Evolutionary conservation across 139 green algal genomes (phyloP).

Genomic region (Auxenochlorella pyrenoidosa): DNA sequence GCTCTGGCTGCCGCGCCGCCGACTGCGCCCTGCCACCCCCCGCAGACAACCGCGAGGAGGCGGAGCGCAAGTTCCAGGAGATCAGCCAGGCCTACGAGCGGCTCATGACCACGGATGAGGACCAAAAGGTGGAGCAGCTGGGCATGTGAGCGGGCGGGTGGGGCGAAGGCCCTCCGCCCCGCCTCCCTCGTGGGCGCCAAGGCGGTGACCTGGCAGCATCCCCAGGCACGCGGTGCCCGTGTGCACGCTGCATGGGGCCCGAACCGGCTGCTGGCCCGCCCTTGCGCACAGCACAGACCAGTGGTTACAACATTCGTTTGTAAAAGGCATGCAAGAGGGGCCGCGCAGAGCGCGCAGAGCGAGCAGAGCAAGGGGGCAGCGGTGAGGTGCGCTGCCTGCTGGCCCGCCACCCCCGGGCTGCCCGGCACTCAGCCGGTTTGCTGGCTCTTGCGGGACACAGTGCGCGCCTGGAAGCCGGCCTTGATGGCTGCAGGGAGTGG

Average conservation of each 20-base stretch:
- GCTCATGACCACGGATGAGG: constrained; percentile 87
- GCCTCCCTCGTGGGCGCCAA: no score
- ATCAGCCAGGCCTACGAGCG: constrained; percentile 84
- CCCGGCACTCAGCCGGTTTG: constrained; percentile 32
- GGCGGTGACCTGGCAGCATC: neutral
- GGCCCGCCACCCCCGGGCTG: neutral
- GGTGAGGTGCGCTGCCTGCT: no score
- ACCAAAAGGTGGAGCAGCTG: constrained; percentile 77
- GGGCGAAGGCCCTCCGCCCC: no score
- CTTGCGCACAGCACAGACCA: neutral
- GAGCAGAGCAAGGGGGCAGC: neutral
- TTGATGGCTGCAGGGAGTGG: constrained; percentile 80
- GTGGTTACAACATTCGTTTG: no score
- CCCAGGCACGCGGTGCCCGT: no score
- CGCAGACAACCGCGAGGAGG: constrained; percentile 68
- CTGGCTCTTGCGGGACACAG: constrained; percentile 48
- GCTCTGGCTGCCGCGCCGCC: neutral
- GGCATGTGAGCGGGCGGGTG: constrained; percentile 5
- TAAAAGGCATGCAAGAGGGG: no score
- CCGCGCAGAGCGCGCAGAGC: neutral
- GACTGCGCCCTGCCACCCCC: neutral
- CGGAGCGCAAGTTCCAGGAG: constrained; percentile 85
- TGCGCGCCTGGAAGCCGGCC: constrained; percentile 91
- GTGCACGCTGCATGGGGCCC: no score
- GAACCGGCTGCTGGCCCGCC: no score